These are phyloP conservation scores for Phylloporus sp. DNA, from an alignment of 768 basidiomycete genomes.

Conservation along the genomic window DNA sequence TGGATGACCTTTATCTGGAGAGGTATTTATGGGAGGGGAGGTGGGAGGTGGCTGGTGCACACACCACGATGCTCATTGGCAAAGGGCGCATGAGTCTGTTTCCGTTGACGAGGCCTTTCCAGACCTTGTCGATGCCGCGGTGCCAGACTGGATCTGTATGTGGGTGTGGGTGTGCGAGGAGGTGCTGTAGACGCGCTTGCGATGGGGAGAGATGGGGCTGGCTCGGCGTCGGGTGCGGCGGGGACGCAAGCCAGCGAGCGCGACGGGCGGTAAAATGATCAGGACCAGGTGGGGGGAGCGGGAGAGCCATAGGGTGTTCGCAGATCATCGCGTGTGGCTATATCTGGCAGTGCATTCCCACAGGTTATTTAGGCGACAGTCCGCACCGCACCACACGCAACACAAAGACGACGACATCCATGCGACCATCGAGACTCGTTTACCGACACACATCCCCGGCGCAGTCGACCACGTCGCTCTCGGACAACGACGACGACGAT, in stretches of 20 bases:
- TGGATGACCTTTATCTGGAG: constrained; percentile 68
- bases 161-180: constrained; percentile 46
- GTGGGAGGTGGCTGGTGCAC: constrained; percentile 23
- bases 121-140: constrained; percentile 55
- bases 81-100: constrained; percentile 53
- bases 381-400: not conserved
- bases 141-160: constrained; percentile 54
- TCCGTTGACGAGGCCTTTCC: constrained; percentile 60
- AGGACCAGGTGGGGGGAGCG: constrained; percentile 62
- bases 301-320: not conserved
- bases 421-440: constrained; percentile 33
- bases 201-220: constrained; percentile 35
- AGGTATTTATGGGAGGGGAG: constrained; percentile 3
- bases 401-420: not conserved
- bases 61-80: constrained; percentile 62
- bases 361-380: not conserved
- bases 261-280: constrained; percentile 61
- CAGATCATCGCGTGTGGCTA: constrained; percentile 12
- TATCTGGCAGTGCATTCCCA: constrained; percentile 22
- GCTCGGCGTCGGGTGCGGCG: constrained; percentile 12
- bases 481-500: constrained; percentile 70
- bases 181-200: constrained; percentile 46
- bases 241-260: constrained; percentile 52
- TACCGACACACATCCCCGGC: constrained; percentile 45
- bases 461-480: constrained; percentile 77